A percentile compares a stretch with the other conserved stretches of the same genome.
Conservation (phyloP, 345 rosid species). For the Geranium brycei region DNA sequence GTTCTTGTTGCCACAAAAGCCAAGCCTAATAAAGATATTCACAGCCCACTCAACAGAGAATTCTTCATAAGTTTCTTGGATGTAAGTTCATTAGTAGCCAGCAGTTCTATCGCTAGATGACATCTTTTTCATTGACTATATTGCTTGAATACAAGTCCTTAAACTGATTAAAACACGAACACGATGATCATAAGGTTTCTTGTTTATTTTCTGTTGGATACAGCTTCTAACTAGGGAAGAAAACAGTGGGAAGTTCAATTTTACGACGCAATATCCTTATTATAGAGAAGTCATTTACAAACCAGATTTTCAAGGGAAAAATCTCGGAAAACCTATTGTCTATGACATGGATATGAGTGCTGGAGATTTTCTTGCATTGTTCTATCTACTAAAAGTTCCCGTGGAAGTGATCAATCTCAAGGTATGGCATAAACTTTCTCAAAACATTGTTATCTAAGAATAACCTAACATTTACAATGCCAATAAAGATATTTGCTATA, state of each 20-base stretch:
- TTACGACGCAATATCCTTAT: slow-evolving; percentile 59
- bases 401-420: slow-evolving; percentile 57
- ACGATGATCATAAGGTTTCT: background rate
- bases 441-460: too few relatives aligned
- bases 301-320: slow-evolving; percentile 41
- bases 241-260: slow-evolving; percentile 57
- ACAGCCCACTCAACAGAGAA: slow-evolving; percentile 43
- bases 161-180: background rate
- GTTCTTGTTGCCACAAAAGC: slow-evolving; percentile 74
- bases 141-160: background rate
- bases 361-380: slow-evolving; percentile 76
- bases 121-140: too few relatives aligned
- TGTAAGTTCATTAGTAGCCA: slow-evolving; percentile 27
- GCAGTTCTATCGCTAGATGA: too few relatives aligned
- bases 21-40: slow-evolving; percentile 34
- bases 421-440: slow-evolving; percentile 17
- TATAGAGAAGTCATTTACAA: slow-evolving; percentile 42
- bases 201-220: background rate
- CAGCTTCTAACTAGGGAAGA: slow-evolving; percentile 58
- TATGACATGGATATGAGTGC: slow-evolving; percentile 96
- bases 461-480: too few relatives aligned
- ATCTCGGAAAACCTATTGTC: slow-evolving; percentile 58
- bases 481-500: too few relatives aligned
- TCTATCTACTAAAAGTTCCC: slow-evolving; percentile 77
- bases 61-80: slow-evolving; percentile 70